These are phyloP conservation scores for Pseudogymnoascus sp. DNA, from an alignment of 2,329 filamentous ascomycete genomes.

Conservation along the genomic window DNA sequence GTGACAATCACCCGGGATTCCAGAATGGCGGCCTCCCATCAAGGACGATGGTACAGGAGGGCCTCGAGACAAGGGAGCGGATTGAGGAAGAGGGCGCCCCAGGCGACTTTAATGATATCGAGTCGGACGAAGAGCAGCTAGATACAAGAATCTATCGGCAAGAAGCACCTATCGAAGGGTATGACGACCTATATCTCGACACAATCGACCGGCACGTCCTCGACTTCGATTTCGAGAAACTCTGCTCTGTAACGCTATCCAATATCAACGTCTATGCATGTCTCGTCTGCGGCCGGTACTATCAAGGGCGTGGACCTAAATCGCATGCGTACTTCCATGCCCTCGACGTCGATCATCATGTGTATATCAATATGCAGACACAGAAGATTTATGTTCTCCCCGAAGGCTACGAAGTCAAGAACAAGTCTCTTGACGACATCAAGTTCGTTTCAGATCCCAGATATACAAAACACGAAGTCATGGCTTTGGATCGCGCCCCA, in stretches of 20 bases:
- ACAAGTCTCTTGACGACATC: slow-evolving; percentile 92
- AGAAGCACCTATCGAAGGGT: slow-evolving; percentile 73
- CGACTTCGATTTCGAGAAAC: slow-evolving; percentile 98
- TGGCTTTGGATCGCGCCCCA: slow-evolving; percentile 62
- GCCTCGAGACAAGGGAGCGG: slow-evolving; percentile 16
- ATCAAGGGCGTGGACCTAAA: slow-evolving; percentile 84
- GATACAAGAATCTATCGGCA: slow-evolving; percentile 49
- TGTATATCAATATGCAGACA: slow-evolving; percentile 95
- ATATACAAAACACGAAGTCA: slow-evolving; percentile 73
- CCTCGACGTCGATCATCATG: slow-evolving; percentile 89
- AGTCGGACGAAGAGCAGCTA: slow-evolving; percentile 29
- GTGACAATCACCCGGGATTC: slow-evolving; percentile 29
- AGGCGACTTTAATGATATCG: slow-evolving; percentile 25
- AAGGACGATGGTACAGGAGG: slow-evolving; percentile 22
- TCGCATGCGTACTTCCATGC: slow-evolving; percentile 97
- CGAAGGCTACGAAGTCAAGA: slow-evolving; percentile 93
- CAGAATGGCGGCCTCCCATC: slow-evolving; percentile 23
- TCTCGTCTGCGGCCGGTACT: slow-evolving; percentile 96
- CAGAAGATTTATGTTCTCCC: slow-evolving; percentile 88
- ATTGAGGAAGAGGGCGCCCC: slow-evolving; percentile 21
- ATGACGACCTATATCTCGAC: slow-evolving; percentile 93
- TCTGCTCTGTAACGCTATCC: slow-evolving; percentile 89
- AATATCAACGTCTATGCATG: slow-evolving; percentile 99
- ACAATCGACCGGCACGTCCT: slow-evolving; percentile 89
- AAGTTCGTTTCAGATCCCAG: slow-evolving; percentile 93